Evolutionary conservation across 2,329 filamentous ascomycete genomes (phyloP).

Genomic region (Aspergillus sp.): DNA sequence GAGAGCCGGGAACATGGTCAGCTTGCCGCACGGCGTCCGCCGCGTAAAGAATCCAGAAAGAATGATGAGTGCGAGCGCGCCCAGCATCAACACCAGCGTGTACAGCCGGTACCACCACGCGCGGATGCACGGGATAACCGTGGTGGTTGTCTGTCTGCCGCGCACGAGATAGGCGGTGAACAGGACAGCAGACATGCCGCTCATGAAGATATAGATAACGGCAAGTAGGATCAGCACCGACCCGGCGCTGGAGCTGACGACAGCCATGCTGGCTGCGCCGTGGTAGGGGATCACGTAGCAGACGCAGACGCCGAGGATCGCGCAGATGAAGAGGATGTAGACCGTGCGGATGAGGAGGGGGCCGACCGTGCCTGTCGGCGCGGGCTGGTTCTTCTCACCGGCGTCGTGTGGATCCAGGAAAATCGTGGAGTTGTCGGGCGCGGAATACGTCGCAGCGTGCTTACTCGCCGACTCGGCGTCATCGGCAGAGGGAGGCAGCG

Average conservation of each 20-base stretch:
- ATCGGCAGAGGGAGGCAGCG: neutral
- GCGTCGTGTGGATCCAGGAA: neutral
- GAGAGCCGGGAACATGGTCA: neutral
- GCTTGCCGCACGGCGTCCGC: constrained; percentile 1
- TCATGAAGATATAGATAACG: constrained; percentile 1
- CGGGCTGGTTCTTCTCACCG: neutral
- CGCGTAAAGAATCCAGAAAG: neutral
- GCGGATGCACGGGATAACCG: constrained; percentile 2
- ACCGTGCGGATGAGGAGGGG: neutral
- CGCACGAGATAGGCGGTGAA: constrained; percentile 2
- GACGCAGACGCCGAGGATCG: neutral
- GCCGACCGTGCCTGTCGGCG: neutral
- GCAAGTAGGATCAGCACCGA: neutral
- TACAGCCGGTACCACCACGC: constrained; percentile 8
- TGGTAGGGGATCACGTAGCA: constrained; percentile 3
- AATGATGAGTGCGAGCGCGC: neutral
- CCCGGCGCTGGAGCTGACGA: neutral
- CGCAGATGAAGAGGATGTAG: neutral
- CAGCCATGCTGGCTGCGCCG: neutral
- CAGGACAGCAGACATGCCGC: neutral
- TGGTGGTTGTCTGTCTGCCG: neutral
- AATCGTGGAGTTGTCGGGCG: neutral
- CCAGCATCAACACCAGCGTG: neutral
- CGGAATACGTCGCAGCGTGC: neutral
- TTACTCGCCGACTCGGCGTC: neutral